Conservation (phyloP, 257 asterid genomes). For the Striga asiatica region DNA sequence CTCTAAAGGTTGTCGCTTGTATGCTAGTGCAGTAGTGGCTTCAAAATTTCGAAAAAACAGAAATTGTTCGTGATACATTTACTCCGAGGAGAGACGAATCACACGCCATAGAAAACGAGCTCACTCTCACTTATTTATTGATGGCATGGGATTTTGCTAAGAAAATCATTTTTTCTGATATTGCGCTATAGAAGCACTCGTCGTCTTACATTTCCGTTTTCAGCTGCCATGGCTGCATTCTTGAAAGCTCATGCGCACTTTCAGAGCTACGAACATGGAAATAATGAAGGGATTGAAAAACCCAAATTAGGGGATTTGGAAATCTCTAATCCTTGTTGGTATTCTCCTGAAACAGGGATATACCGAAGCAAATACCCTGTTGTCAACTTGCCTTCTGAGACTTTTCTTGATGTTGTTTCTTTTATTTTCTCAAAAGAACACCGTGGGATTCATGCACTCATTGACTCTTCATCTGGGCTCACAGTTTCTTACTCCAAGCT, state of each 20-base stretch:
- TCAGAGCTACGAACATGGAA: no score
- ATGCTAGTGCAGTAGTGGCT: no score
- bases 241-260: constrained; percentile 22
- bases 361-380: constrained; percentile 51
- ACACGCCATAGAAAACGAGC: no score
- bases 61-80: no score
- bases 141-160: background rate
- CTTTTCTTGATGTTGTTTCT: constrained; percentile 59
- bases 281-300: constrained; percentile 2
- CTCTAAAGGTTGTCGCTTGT: no score
- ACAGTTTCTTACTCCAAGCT: constrained; percentile 38
- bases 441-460: constrained; percentile 38
- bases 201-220: background rate
- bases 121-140: no score
- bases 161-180: no score
- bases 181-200: background rate
- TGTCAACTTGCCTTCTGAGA: constrained; percentile 40
- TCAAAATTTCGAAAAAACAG: no score
- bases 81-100: no score
- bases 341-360: constrained; percentile 51
- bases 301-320: constrained; percentile 2
- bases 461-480: constrained; percentile 58
- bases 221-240: constrained; percentile 26
- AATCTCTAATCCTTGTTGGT: constrained; percentile 32
- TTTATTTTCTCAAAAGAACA: constrained; percentile 63